Evolutionary conservation across 257 asterid species (phyloP).

Genomic region (Nicotiana attenuata): DNA sequence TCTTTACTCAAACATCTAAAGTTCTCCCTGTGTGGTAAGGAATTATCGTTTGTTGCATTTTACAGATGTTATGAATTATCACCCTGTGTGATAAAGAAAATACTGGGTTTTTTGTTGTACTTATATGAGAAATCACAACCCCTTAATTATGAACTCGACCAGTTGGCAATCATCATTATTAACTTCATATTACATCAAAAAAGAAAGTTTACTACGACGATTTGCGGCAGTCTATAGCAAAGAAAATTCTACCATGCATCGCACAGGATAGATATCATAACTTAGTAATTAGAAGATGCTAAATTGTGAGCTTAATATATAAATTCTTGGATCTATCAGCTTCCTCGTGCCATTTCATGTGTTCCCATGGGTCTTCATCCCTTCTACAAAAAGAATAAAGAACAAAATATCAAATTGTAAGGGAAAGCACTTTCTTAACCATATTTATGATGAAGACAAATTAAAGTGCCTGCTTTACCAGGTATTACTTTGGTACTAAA

Average conservation of each 20-base stretch:
- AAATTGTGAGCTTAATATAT: background rate
- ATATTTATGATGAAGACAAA: background rate
- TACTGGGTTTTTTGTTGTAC: no score
- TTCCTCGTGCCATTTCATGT: background rate
- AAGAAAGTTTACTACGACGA: background rate
- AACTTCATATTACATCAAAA: background rate
- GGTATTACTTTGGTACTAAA: background rate
- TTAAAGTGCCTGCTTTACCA: background rate
- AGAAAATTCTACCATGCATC: background rate
- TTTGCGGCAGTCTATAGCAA: background rate
- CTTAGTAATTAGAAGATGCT: background rate
- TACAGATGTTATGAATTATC: no score
- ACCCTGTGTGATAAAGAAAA: no score
- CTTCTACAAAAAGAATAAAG: background rate
- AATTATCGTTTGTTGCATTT: no score
- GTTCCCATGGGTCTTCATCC: background rate
- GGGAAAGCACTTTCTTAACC: background rate
- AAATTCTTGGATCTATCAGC: background rate
- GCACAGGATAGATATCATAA: background rate
- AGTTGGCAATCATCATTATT: background rate
- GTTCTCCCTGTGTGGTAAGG: background rate
- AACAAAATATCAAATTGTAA: background rate
- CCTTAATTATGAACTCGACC: background rate
- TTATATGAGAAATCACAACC: background rate
- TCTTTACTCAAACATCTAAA: background rate